These are phyloP conservation scores for Cyclotella cryptica DNA, from an alignment of 108 stramenopile genomes.

Conservation along the genomic window DNA sequence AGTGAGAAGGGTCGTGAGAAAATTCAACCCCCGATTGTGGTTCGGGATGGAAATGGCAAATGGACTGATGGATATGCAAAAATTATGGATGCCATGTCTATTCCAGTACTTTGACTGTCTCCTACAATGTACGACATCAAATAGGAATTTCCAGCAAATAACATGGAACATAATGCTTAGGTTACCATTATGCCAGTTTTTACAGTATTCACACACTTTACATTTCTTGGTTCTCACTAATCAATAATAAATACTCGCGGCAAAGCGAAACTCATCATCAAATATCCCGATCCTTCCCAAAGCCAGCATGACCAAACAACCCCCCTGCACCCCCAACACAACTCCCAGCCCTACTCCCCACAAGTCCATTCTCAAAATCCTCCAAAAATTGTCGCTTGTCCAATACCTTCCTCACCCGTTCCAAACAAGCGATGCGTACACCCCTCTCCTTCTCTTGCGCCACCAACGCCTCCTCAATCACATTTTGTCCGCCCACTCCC, in stretches of 20 bases:
- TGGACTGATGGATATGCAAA: constrained; percentile 59
- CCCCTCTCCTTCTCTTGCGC: constrained; percentile 25
- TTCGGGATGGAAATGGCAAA: constrained; percentile 49
- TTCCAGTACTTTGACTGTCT: constrained; percentile 36
- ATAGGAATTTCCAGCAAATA: no score
- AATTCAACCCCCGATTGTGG: constrained; percentile 31
- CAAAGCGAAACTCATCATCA: not conserved
- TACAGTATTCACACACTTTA: no score
- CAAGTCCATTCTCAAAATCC: constrained; percentile 40
- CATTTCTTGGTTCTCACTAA: no score
- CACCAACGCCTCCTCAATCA: constrained; percentile 26
- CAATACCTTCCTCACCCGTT: constrained; percentile 25
- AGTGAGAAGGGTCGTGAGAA: not conserved
- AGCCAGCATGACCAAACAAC: constrained; percentile 30
- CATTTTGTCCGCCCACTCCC: constrained; percentile 44
- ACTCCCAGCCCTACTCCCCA: not conserved
- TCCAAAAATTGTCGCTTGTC: constrained; percentile 49
- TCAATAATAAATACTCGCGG: no score
- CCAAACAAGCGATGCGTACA: constrained; percentile 15
- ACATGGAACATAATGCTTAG: no score
- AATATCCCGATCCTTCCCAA: constrained; percentile 21
- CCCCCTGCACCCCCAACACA: constrained; percentile 9
- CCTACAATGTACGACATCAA: no score
- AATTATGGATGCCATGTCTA: constrained; percentile 58
- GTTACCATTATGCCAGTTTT: not conserved